Evolutionary conservation across 495 filamentous ascomycete species (phyloP).

Genomic region (Podospora bellae-mahoneyi): DNA sequence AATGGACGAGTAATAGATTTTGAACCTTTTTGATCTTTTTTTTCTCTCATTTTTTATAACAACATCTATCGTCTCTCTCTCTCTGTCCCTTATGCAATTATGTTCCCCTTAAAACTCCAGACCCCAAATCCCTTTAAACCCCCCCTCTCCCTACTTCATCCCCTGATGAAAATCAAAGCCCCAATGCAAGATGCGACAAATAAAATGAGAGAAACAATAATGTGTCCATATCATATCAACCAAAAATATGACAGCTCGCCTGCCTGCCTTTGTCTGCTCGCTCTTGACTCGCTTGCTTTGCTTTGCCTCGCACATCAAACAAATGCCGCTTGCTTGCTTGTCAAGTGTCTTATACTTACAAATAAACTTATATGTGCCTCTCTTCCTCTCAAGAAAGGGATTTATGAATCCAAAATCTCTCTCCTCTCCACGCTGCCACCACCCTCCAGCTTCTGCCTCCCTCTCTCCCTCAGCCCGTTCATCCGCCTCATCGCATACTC

Average conservation of each 20-base stretch:
- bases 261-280: neutral
- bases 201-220: neutral
- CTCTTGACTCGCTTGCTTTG: neutral
- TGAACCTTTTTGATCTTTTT: neutral
- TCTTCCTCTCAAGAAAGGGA: neutral
- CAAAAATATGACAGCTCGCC: neutral
- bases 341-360: neutral
- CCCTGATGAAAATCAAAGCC: neutral
- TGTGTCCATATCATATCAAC: neutral
- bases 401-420: constrained; percentile 5
- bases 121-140: neutral
- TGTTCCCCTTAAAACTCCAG: neutral
- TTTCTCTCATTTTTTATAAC: neutral
- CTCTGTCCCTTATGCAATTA: neutral
- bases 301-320: neutral
- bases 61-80: neutral
- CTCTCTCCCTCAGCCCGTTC: constrained; percentile 34
- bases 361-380: neutral
- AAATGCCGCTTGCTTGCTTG: neutral
- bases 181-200: neutral
- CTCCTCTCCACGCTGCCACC: neutral
- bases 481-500: constrained; percentile 71
- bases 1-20: no score
- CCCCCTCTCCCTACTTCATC: neutral
- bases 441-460: constrained; percentile 30